These are phyloP conservation scores for Castanea mollissima DNA, from an alignment of 306 rosid genomes.

Conservation along the genomic window DNA sequence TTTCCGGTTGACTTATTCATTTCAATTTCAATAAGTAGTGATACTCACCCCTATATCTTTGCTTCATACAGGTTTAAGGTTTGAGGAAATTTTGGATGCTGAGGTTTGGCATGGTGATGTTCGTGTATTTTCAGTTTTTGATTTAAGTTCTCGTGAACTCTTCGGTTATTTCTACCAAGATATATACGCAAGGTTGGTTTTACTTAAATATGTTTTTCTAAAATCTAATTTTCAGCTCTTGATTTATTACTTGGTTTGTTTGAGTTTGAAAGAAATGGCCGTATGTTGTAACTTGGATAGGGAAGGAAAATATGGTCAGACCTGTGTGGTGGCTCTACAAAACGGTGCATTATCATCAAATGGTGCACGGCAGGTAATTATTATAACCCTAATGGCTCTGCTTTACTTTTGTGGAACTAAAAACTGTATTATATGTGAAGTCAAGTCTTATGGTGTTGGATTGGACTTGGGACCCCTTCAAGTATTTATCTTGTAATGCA, in stretches of 20 bases:
- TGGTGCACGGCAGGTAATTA: slow-evolving; percentile 61
- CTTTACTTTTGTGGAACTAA: neutral
- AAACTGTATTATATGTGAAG: slow-evolving; percentile 8
- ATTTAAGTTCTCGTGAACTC: slow-evolving; percentile 72
- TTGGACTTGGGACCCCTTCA: slow-evolving; percentile 1
- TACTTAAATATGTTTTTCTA: neutral
- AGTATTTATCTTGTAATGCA: neutral
- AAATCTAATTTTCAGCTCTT: neutral
- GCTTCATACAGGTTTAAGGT: slow-evolving; percentile 63
- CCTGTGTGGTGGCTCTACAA: slow-evolving; percentile 91
- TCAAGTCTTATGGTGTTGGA: neutral
- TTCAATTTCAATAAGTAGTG: slow-evolving; percentile 4
- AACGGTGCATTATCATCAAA: slow-evolving; percentile 66
- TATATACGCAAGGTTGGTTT: slow-evolving; percentile 63
- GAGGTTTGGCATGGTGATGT: slow-evolving; percentile 95
- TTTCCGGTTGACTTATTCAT: slow-evolving; percentile 4
- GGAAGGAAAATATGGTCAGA: slow-evolving; percentile 81
- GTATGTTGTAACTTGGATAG: slow-evolving; percentile 44
- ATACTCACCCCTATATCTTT: slow-evolving; percentile 16
- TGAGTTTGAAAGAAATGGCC: slow-evolving; percentile 22
- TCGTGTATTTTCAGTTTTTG: slow-evolving; percentile 63
- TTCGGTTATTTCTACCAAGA: slow-evolving; percentile 91
- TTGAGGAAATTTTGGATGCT: slow-evolving; percentile 71
- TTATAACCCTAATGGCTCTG: neutral
- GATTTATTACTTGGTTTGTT: slow-evolving; percentile 9